phyloP scores from a whole-genome alignment of 331 rosid species.

The Arachis monticola region DNA sequence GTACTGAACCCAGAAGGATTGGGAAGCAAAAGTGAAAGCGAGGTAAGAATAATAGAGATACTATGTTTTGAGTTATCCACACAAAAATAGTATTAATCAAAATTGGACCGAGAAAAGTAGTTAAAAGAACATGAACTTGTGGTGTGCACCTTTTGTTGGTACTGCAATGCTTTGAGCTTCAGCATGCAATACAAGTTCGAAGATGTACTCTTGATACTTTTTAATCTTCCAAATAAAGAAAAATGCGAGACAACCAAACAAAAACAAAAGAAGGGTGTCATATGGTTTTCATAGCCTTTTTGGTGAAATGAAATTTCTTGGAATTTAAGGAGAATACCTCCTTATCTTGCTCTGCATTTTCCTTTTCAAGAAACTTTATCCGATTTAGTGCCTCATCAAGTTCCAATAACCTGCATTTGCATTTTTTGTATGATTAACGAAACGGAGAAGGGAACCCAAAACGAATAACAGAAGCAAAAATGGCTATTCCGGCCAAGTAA shows the following conservation, averaged over 20 bases:
- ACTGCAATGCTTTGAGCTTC: slow-evolving; percentile 89
- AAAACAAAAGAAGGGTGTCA: background rate
- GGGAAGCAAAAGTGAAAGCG: slow-evolving; percentile 31
- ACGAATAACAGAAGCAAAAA: background rate
- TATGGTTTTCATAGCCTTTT: background rate
- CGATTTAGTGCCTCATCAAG: slow-evolving; percentile 66
- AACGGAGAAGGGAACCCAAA: background rate
- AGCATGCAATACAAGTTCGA: slow-evolving; percentile 87
- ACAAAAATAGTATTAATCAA: slow-evolving; percentile 2
- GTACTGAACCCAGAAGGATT: slow-evolving; percentile 63
- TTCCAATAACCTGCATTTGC: slow-evolving; percentile 62
- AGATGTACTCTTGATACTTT: slow-evolving; percentile 76
- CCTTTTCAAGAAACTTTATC: slow-evolving; percentile 82
- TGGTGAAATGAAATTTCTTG: slow-evolving; percentile 14
- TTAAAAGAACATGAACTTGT: slow-evolving; percentile 17
- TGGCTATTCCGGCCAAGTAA: slow-evolving; percentile 9
- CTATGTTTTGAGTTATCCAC: background rate
- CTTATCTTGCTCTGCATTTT: slow-evolving; percentile 66
- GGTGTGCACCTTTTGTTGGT: slow-evolving; percentile 82
- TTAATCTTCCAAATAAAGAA: slow-evolving; percentile 64
- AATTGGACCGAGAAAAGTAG: slow-evolving; percentile 18
- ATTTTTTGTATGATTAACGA: slow-evolving; percentile 24
- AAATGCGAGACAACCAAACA: slow-evolving; percentile 31
- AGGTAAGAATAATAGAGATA: too few relatives aligned
- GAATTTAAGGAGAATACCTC: slow-evolving; percentile 60